Percentiles rank a stretch among this genome's conserved stretches.
These are phyloP conservation scores for Hymenoscyphus salicellus DNA, from an alignment of 2,329 filamentous ascomycete genomes.

Conservation along the genomic window DNA sequence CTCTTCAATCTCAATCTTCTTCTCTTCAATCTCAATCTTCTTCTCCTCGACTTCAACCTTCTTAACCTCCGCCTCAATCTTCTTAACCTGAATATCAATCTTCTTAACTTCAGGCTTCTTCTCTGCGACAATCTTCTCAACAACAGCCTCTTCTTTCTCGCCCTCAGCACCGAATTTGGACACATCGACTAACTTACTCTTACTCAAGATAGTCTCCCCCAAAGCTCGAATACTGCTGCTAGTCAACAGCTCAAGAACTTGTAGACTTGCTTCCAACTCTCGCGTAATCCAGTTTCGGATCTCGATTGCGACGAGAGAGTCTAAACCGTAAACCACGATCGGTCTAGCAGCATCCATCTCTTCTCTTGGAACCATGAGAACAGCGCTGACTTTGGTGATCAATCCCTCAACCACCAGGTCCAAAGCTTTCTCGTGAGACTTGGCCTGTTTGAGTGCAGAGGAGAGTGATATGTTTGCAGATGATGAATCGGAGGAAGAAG, in stretches of 20 bases:
- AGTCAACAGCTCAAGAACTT: slow-evolving; percentile 30
- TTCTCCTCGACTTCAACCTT: not conserved
- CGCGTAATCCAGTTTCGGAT: slow-evolving; percentile 41
- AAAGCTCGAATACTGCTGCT: slow-evolving; percentile 29
- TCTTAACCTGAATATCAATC: not conserved
- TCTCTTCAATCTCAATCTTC: not conserved
- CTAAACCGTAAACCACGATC: slow-evolving; percentile 34
- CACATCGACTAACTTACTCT: slow-evolving; percentile 25
- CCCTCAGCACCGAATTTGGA: not conserved
- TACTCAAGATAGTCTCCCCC: slow-evolving; percentile 27
- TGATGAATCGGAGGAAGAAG: not conserved
- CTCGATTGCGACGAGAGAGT: slow-evolving; percentile 29
- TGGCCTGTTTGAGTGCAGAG: slow-evolving; percentile 12
- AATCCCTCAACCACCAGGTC: slow-evolving; percentile 39
- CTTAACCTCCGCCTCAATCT: not conserved
- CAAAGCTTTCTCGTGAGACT: slow-evolving; percentile 22
- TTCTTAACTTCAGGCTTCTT: not conserved
- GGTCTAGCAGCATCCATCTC: slow-evolving; percentile 44
- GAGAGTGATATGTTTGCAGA: slow-evolving; percentile 16
- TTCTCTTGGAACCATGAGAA: slow-evolving; percentile 47
- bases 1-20: not conserved
- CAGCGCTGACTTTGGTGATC: slow-evolving; percentile 45
- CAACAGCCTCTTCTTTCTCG: not conserved
- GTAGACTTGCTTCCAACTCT: slow-evolving; percentile 26
- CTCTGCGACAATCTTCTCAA: not conserved